phyloP scores from a whole-genome alignment of 1,284 basidiomycete genomes.

The Inonotus obliquus region DNA sequence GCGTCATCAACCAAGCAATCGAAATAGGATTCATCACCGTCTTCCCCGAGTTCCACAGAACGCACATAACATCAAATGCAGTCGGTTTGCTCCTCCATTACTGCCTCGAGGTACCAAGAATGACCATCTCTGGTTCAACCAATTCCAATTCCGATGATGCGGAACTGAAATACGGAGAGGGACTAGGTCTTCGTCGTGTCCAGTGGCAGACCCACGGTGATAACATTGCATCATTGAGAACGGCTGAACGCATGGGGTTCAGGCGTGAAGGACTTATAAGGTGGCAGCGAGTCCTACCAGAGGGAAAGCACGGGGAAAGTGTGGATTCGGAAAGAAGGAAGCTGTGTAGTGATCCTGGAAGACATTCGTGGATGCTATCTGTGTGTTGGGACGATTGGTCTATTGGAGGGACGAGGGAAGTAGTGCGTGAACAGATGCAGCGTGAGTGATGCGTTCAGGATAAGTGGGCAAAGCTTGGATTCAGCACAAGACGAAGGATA shows the following conservation, averaged over 20 bases:
- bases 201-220: conserved; percentile 52
- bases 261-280: conserved; percentile 46
- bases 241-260: conserved; percentile 61
- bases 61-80: conserved; percentile 59
- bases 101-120: conserved; percentile 43
- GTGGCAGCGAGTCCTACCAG: conserved; percentile 48
- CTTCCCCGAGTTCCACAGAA: conserved; percentile 54
- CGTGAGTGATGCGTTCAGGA: too few relatives aligned
- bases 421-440: conserved; percentile 10
- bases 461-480: too few relatives aligned
- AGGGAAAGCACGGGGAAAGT: conserved; percentile 32
- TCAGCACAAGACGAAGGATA: too few relatives aligned
- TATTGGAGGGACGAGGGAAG: conserved; percentile 4
- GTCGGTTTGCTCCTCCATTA: conserved; percentile 55
- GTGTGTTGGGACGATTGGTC: conserved; percentile 68
- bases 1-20: conserved; percentile 28
- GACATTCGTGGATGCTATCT: conserved; percentile 44
- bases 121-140: not conserved
- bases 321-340: conserved; percentile 25
- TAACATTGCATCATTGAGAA: conserved; percentile 46
- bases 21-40: conserved; percentile 42
- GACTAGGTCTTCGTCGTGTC: conserved; percentile 58
- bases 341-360: conserved; percentile 31
- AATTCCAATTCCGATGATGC: too few relatives aligned
- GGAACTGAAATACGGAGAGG: conserved; percentile 26